A percentile compares a stretch with the other conserved stretches of the same genome.
phyloP scores from a whole-genome alignment of 768 basidiomycete species.

The Boletus vermiculosoides region DNA sequence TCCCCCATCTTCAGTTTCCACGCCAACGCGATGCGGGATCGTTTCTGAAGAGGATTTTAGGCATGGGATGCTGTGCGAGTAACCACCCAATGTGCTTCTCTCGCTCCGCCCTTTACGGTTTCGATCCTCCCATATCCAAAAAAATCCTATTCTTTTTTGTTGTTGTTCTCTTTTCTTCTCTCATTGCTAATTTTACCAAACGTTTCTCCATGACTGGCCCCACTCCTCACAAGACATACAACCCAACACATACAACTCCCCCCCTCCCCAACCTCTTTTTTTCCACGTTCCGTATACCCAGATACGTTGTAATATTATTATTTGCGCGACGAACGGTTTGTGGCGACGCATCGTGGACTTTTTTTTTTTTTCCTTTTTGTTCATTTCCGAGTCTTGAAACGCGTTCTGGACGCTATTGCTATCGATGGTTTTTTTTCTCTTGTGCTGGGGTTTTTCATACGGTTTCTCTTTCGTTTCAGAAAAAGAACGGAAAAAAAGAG shows the following conservation, averaged over 20 bases:
- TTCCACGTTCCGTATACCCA: slow-evolving; percentile 30
- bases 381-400: background rate
- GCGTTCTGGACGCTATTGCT: background rate
- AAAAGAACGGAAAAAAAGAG: no score
- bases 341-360: background rate
- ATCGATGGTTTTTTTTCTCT: background rate
- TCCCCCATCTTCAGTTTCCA: background rate
- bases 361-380: background rate
- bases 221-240: background rate
- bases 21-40: slow-evolving; percentile 14
- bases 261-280: background rate
- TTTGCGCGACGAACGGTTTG: slow-evolving; percentile 7
- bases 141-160: slow-evolving; percentile 1
- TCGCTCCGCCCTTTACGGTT: background rate
- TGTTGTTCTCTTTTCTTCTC: slow-evolving; percentile 7
- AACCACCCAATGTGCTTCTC: background rate
- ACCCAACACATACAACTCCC: background rate
- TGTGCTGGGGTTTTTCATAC: no score
- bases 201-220: background rate
- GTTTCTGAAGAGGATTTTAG: slow-evolving; percentile 8
- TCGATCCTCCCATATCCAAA: background rate
- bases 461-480: no score
- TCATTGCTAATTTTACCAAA: background rate
- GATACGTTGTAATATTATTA: slow-evolving; percentile 41
- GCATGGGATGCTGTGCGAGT: slow-evolving; percentile 12